Evolutionary conservation across 1,139 yeast species (phyloP).

Genomic region (Lodderomyces elongisporus): DNA sequence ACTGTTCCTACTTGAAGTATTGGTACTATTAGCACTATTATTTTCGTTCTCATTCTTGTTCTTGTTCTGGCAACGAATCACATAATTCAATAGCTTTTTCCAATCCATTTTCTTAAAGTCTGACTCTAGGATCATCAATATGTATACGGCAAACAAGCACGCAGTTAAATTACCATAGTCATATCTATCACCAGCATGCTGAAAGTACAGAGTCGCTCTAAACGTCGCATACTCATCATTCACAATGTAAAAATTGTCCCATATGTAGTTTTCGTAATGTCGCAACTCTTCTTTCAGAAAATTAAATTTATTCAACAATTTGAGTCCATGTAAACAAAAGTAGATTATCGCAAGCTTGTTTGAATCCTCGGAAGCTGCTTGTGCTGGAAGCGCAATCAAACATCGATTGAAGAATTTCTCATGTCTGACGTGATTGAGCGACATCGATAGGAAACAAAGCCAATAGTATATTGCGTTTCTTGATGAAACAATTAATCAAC

Average conservation of each 20-base stretch:
- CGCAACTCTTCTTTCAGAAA: constrained; percentile 21
- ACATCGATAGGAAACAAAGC: constrained; percentile 2
- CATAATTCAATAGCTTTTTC: constrained; percentile 44
- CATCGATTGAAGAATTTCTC: constrained; percentile 47
- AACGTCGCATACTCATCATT: constrained; percentile 40
- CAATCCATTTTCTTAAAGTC: constrained; percentile 38
- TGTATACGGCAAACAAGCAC: constrained; percentile 60
- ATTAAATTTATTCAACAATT: constrained; percentile 40
- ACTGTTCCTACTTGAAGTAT: too few species aligned
- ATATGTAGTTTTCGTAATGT: constrained; percentile 43
- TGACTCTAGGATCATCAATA: constrained; percentile 44
- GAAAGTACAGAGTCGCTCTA: constrained; percentile 49
- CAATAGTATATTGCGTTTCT: not conserved
- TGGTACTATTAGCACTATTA: too few species aligned
- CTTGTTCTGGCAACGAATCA: constrained; percentile 48
- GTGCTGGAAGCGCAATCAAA: constrained; percentile 46
- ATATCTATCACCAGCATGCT: constrained; percentile 21
- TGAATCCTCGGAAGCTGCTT: constrained; percentile 55
- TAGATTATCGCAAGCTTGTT: constrained; percentile 61
- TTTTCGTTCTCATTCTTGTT: too few species aligned
- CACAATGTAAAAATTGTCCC: constrained; percentile 41
- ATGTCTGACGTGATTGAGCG: constrained; percentile 32
- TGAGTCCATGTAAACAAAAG: constrained; percentile 63
- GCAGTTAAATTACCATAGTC: constrained; percentile 64
- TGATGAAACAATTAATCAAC: too few species aligned